A percentile compares a stretch with the other conserved stretches of the same genome.
Conservation (phyloP, 2,329 filamentous ascomycete genomes). For the Pseudonectria buxi region DNA sequence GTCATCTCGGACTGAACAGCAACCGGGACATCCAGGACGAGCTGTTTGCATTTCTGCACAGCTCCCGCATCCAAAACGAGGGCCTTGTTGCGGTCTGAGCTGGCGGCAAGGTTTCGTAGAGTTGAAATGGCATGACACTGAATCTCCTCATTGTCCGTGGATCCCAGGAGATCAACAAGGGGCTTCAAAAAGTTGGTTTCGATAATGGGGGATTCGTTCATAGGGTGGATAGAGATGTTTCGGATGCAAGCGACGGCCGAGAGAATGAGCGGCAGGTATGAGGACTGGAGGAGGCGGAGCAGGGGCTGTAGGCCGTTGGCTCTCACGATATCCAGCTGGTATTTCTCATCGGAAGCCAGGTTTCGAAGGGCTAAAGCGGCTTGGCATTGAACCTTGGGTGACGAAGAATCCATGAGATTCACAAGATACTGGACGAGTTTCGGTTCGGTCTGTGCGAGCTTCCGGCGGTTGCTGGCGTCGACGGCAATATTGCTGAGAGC, state of each 20-base stretch:
- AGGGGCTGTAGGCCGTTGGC: slow-evolving; percentile 79
- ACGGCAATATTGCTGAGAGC: slow-evolving; percentile 98
- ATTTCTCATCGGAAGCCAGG: slow-evolving; percentile 95
- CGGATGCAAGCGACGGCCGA: slow-evolving; percentile 97
- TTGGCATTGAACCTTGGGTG: slow-evolving; percentile 96
- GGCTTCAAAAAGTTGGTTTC: slow-evolving; percentile 94
- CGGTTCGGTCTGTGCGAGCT: slow-evolving; percentile 82
- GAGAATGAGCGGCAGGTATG: slow-evolving; percentile 89
- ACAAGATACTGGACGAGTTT: slow-evolving; percentile 91
- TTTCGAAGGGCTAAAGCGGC: slow-evolving; percentile 91
- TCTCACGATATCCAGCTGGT: slow-evolving; percentile 94
- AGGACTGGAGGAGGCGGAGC: slow-evolving; percentile 84
- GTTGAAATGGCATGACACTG: slow-evolving; percentile 98
- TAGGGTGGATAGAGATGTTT: slow-evolving; percentile 96
- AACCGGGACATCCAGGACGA: slow-evolving; percentile 86
- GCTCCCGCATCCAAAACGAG: slow-evolving; percentile 94
- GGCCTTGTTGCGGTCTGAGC: slow-evolving; percentile 95
- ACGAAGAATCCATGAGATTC: slow-evolving; percentile 94
- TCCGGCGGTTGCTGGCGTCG: slow-evolving; percentile 82
- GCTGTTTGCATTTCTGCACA: slow-evolving; percentile 96
- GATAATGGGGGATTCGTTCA: slow-evolving; percentile 97
- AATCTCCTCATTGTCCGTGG: slow-evolving; percentile 96
- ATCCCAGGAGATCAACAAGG: slow-evolving; percentile 85
- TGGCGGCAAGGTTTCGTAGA: slow-evolving; percentile 87
- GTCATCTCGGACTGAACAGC: slow-evolving; percentile 99